Evolutionary conservation across 192 early-diverging fungal species (phyloP), one percentile per base, ranked within the genome.

Genomic region (Allomyces javanicus): DNA sequence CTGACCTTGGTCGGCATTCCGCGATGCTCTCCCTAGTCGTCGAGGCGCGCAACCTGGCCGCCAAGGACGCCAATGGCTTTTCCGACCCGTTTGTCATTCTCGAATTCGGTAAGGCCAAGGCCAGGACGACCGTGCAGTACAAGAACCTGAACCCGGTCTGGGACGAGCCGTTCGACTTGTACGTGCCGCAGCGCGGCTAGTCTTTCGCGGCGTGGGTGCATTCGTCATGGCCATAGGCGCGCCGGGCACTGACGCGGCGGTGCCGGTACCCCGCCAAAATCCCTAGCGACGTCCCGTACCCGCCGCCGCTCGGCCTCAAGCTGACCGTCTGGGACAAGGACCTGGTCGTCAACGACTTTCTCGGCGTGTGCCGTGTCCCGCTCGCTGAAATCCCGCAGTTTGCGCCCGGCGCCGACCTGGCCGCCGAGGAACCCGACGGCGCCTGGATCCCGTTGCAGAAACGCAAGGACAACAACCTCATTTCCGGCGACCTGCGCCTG

Each of bases 271-370:
- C 33, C 26, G 26, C 26, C n/a, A n/a, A 4, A 27, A 1, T 27
- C 4, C 26, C 2, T 40, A 58, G 50, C 50, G 50, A 58, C 24
- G 62, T 76, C 62, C 27, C 72, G 27, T 65, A 71, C 62, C 66
- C 75, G 45, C 64, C 75, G 25, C 70, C 74, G 14, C 58, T 65
- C 22, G 27, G 70, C 21, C 74, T 82, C 70, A 67, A 71, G 4
- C 62, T 88, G 6, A 74, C 76, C n/a, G 74, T 82, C 19, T 87
- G 84, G 83, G 85, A 90, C 65, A 86, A 86, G 67, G 79, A 87
- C 21, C 40, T 87, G 27, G 75, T 82, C 68, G 72, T 76, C 61
- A 70, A 73, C 17, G 62, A 66, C 24, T 68, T 73, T 0, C 76
- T 76, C 65, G 72, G 72, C 45, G 78, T 73, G 67, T 74, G 33